Evolutionary conservation across 257 asterid species (phyloP).

Genomic region (Forsythia suspensa): DNA sequence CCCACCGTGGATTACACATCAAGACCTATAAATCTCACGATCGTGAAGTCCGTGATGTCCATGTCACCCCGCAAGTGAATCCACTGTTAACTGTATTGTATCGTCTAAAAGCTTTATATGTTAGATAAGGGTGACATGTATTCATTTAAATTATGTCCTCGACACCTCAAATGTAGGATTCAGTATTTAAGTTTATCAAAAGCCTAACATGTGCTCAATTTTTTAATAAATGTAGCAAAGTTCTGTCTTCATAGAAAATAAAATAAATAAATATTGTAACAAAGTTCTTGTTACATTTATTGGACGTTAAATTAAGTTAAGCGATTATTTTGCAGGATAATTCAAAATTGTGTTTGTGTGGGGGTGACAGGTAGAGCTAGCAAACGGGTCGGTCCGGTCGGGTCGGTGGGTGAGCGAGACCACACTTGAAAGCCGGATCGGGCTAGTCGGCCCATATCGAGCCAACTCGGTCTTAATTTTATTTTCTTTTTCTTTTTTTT

Average conservation of each 20-base stretch:
- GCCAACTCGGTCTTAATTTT: no score
- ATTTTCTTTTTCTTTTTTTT: no score
- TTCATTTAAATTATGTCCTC: no score
- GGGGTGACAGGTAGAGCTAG: slow-evolving; percentile 94
- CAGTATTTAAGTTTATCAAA: no score
- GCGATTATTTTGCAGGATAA: slow-evolving; percentile 52
- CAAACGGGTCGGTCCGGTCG: slow-evolving; percentile 57
- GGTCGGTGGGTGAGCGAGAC: slow-evolving; percentile 77
- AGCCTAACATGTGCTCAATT: no score
- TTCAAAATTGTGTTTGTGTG: slow-evolving; percentile 84
- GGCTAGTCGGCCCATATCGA: rapidly evolving
- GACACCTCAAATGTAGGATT: no score
- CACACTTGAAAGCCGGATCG: rapidly evolving
- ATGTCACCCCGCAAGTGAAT: slow-evolving; percentile 56
- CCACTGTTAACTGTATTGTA: not conserved
- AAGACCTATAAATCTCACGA: slow-evolving; percentile 92
- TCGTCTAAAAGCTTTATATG: not conserved
- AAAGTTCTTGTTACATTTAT: not conserved
- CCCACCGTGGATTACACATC: slow-evolving; percentile 86
- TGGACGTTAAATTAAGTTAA: not conserved
- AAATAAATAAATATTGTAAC: not conserved
- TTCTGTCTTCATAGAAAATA: no score
- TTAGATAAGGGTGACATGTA: no score
- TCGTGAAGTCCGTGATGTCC: slow-evolving; percentile 89
- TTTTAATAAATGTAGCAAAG: no score